Evolutionary conservation across 2,329 filamentous ascomycete species (phyloP), one percentile per base, ranked within the genome.

Genomic region (Botrytis medusae): DNA sequence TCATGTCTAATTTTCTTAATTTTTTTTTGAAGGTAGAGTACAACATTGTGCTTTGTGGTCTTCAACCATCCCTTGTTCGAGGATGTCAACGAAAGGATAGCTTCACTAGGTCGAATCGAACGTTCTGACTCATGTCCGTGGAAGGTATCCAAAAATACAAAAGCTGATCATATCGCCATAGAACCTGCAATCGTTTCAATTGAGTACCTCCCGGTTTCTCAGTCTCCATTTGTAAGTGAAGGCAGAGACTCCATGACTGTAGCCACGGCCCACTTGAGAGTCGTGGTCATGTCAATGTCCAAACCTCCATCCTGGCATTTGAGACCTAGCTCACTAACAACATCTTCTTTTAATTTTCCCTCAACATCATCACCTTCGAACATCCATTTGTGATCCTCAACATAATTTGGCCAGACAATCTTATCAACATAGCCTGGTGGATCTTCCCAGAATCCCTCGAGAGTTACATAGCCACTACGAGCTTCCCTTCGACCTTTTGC

Each of bases 391-490:
- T 98, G 95, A 78, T 94, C 89, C 71, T 88, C 86, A 5, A 92
- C 93, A 82, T 98, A 98, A 79, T 97, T 95, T 5, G 95, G 95
- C 96, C 96, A 99, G 7, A 99, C 96, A 72, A 99, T 88, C 81
- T 92, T 89, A 81, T 98, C 95, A 54, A 98, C 94, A 81, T 98
- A 99, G 0, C 93, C 95, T 0, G 94, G 94, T 0, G 96, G 96
- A 82, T 99, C 96, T 73, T 91, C 87, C 96, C 96, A 99, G 84
- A 98, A 99, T 42, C 95, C 95, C 79, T 98, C 90, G 8, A 92
- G 82, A 4, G 93, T 95, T 44, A 94, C 92, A 81, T 96, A 96
- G 18, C 93, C 93, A 77, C 87, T 89, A 71, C 93, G 85, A 0
- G 89, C 89, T 79, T 92, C 89, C 44, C 93, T 85, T 37, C 93